phyloP scores from a whole-genome alignment of 2,329 filamentous ascomycete species.

The Claviceps fusiformis region DNA sequence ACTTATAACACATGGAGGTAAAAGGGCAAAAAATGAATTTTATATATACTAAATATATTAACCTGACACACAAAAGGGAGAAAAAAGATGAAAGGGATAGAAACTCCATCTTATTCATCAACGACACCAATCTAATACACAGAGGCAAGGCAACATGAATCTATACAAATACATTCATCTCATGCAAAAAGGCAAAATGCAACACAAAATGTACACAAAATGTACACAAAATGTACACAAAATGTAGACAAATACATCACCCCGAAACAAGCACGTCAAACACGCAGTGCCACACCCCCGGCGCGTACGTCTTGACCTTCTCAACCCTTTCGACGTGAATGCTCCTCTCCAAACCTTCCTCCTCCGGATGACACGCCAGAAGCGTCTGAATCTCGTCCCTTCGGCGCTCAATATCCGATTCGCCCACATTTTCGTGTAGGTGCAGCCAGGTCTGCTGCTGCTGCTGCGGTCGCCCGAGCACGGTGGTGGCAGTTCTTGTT shows the following conservation, averaged over 20 bases:
- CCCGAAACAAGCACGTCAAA: constrained; percentile 46
- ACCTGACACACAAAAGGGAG: no score
- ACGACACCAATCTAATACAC: no score
- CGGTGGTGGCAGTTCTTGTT: constrained; percentile 23
- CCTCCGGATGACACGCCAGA: constrained; percentile 25
- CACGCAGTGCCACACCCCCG: constrained; percentile 56
- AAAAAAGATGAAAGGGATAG: no score
- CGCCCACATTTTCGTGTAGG: constrained; percentile 52
- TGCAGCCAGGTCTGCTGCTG: constrained; percentile 41
- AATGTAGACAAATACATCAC: not conserved
- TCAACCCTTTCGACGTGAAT: constrained; percentile 42
- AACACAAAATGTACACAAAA: no score
- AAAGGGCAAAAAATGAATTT: no score
- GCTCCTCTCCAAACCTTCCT: constrained; percentile 9
- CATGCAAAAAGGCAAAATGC: no score
- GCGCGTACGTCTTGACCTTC: constrained; percentile 56
- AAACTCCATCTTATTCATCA: no score
- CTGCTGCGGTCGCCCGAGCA: constrained; percentile 20
- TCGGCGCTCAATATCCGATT: constrained; percentile 34
- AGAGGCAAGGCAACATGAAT: no score
- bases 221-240: no score
- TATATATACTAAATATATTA: no score
- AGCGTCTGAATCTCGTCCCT: constrained; percentile 33
- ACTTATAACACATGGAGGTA: no score
- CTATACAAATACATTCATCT: no score